Evolutionary conservation across 1,284 basidiomycete species (phyloP).

Genomic region (Cryptococcus maquisensis): DNA sequence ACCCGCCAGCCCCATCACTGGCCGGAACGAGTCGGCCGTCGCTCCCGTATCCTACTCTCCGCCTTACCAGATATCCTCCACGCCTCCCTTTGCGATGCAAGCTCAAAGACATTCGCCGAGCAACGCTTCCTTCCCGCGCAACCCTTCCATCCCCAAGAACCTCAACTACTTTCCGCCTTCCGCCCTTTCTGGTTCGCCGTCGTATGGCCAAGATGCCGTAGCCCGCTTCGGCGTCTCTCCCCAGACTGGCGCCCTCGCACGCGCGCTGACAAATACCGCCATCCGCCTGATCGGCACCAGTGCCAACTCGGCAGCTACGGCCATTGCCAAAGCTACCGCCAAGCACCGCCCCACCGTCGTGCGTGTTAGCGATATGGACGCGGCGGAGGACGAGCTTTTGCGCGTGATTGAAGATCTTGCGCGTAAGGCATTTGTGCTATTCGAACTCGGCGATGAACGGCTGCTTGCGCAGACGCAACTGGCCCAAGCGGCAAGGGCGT

Average conservation of each 20-base stretch:
- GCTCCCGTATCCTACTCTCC: conserved; percentile 46
- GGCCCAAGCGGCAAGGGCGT: conserved; percentile 4
- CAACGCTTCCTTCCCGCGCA: conserved; percentile 18
- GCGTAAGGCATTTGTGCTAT: conserved; percentile 90
- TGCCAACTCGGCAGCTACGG: conserved; percentile 43
- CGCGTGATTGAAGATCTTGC: conserved; percentile 77
- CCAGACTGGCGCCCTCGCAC: conserved; percentile 64
- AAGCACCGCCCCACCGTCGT: conserved; percentile 33
- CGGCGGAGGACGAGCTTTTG: conserved; percentile 74
- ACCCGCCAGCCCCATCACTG: conserved; percentile 15
- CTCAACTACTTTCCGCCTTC: conserved; percentile 37
- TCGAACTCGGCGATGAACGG: conserved; percentile 89
- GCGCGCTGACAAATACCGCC: conserved; percentile 82
- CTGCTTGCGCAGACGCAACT: conserved; percentile 58
- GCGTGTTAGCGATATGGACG: conserved; percentile 53
- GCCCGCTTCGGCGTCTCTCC: conserved; percentile 35
- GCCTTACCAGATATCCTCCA: conserved; percentile 48
- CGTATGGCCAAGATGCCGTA: conserved; percentile 20
- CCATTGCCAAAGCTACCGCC: conserved; percentile 38
- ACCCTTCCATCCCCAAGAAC: conserved; percentile 33
- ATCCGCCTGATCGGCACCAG: conserved; percentile 78
- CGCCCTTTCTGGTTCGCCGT: conserved; percentile 8
- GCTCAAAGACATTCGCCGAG: conserved; percentile 17
- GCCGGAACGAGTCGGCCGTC: conserved; percentile 13
- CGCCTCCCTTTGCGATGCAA: conserved; percentile 47